phyloP scores from a whole-genome alignment of 1,284 basidiomycete genomes.

The Caloboletus inedulis region DNA sequence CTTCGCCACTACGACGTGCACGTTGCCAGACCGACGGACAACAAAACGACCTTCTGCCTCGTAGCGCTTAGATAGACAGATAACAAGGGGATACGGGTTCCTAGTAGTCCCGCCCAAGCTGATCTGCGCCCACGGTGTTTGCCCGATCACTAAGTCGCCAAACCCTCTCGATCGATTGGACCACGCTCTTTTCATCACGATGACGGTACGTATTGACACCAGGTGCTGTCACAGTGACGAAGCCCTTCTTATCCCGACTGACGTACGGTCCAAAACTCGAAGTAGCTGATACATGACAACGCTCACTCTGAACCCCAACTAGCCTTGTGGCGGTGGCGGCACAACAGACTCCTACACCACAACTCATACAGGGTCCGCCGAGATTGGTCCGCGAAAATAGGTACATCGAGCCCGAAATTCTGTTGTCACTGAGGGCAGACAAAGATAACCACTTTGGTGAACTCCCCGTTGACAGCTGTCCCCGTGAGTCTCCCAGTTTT shows the following conservation, averaged over 20 bases:
- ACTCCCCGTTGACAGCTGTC: constrained; percentile 7
- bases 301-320: neutral
- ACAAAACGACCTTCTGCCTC: neutral
- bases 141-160: constrained; percentile 3
- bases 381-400: constrained; percentile 12
- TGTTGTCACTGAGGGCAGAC: constrained; percentile 2
- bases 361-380: constrained; percentile 2
- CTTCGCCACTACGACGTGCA: neutral
- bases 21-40: neutral
- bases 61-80: constrained; percentile 3
- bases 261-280: neutral
- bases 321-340: neutral
- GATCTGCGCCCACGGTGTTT: constrained; percentile 2
- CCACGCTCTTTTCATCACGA: neutral
- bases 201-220: no score
- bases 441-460: constrained; percentile 10
- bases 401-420: constrained; percentile 8
- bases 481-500: constrained; percentile 10
- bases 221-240: neutral
- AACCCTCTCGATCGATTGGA: neutral
- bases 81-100: constrained; percentile 1
- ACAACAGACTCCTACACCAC: neutral
- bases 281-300: neutral
- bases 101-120: neutral
- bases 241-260: neutral